Percentiles rank a stretch among this genome's conserved stretches.
These are phyloP conservation scores for Vanrija pseudolonga DNA, from an alignment of 1,284 basidiomycete genomes.

Conservation along the genomic window DNA sequence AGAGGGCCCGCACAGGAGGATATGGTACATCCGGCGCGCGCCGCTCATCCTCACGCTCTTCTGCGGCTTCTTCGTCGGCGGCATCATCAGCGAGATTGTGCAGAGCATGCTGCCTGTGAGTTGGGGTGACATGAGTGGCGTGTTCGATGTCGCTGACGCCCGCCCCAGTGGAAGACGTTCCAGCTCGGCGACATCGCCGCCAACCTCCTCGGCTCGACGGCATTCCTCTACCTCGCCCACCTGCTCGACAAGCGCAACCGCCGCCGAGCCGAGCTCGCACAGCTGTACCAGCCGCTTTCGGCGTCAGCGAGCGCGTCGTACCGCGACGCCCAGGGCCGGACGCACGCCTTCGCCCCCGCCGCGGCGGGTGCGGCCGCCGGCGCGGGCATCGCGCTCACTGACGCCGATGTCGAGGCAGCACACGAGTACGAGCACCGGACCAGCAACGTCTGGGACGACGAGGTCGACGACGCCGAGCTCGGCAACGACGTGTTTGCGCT, in stretches of 20 bases:
- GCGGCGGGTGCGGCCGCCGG: background rate
- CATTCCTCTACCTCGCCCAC: conserved; percentile 45
- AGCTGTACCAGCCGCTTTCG: conserved; percentile 45
- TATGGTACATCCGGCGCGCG: conserved; percentile 48
- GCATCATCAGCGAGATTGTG: conserved; percentile 44
- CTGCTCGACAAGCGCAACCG: conserved; percentile 28
- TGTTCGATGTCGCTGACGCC: background rate
- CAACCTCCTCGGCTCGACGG: conserved; percentile 42
- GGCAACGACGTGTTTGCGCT: background rate
- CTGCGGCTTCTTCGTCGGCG: conserved; percentile 41
- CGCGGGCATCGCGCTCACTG: conserved; percentile 2
- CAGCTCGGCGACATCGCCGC: conserved; percentile 47
- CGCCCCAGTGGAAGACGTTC: conserved; percentile 41
- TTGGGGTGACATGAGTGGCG: conserved; percentile 26
- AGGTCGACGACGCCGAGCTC: conserved; percentile 6
- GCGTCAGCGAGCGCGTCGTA: conserved; percentile 24
- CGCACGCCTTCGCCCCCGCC: conserved; percentile 29
- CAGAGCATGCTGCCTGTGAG: conserved; percentile 47
- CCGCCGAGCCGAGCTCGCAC: conserved; percentile 31
- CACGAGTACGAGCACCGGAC: too few species aligned
- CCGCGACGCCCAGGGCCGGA: conserved; percentile 41
- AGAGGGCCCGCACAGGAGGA: conserved; percentile 38
- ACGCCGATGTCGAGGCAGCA: background rate
- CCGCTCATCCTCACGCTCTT: conserved; percentile 42
- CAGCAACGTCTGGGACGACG: conserved; percentile 33